Conservation (phyloP, 345 rosid genomes). For the Garcia nutans region DNA sequence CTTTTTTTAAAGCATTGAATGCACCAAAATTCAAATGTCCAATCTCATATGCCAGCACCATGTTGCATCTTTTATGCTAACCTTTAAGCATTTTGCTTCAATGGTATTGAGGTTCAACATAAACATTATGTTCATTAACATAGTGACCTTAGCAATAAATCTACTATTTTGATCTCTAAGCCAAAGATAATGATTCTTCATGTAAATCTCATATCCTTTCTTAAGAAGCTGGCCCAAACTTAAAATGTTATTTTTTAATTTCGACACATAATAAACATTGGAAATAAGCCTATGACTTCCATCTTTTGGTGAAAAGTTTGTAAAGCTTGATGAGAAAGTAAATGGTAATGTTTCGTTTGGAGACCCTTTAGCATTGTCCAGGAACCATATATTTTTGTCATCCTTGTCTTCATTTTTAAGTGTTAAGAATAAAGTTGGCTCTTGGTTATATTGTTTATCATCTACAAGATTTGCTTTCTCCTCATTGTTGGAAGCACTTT, state of each 20-base stretch:
- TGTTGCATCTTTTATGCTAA: neutral
- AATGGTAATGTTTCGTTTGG: too few species aligned
- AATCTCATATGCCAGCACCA: neutral
- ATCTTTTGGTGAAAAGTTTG: neutral
- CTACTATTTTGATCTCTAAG: neutral
- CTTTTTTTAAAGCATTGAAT: too few species aligned
- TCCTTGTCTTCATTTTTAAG: neutral
- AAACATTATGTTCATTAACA: neutral
- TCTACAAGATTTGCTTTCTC: neutral
- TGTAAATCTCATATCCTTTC: neutral
- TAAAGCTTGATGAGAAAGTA: too few species aligned
- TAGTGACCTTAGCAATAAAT: neutral
- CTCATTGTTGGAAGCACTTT: too few species aligned
- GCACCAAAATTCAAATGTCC: too few species aligned
- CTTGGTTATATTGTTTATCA: neutral
- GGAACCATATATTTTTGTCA: neutral
- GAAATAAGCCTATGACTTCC: neutral
- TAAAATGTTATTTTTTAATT: neutral
- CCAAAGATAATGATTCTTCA: neutral
- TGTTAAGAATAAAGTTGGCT: neutral
- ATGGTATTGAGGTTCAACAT: neutral
- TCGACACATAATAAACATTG: neutral
- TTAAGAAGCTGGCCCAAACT: neutral
- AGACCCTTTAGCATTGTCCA: too few species aligned
- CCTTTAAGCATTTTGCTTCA: neutral